Evolutionary conservation across 2,329 filamentous ascomycete species (phyloP), one percentile per base, ranked within the genome.

Genomic region (Colletotrichum tropicale): DNA sequence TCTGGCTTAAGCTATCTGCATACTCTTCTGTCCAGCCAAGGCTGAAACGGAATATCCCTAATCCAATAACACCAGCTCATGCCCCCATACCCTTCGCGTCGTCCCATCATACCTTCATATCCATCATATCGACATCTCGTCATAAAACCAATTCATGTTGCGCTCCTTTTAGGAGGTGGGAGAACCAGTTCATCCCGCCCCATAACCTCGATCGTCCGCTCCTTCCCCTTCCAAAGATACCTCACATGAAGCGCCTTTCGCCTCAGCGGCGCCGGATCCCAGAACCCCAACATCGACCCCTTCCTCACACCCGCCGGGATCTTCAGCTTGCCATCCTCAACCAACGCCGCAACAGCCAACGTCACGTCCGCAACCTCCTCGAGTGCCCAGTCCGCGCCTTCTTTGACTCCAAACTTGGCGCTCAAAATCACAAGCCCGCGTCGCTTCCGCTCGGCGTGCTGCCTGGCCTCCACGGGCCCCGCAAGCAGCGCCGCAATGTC

Each of bases 331-430:
- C 83, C 80, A 5, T 82, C 81, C 70, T 86, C 83, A 38, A 89
- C 83, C 43, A 89, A 79, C n/a, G 87, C 87, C 18, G 86, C 85
- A 32, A 89, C 78, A 5, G 87, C 86, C 15, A 89, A 82, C 5
- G 87, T 89, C 21, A 89, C 88, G 74, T 90, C 88, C 28, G 87
- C 87, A 15, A 88, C 86, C 77, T 88, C 86, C 56, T 86, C 85
- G 16, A 81, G 81, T n/a, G 81, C 80, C 78, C 83, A 83, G 26
- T 75, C 76, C 6, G 74, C 71, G 16, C 77, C 77, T n/a, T 81
- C 67, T 48, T 80, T 81, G 18, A 87, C 83, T 26, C 88, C 88
- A 74, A 87, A 89, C 78, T 87, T 88, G 70, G 88, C 88, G 73
- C 85, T 86, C 66, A 88, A 72, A n/a, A 90, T 85, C 15, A 88